phyloP scores from a whole-genome alignment of 768 basidiomycete species.

The Leccinellum rugosiceps region DNA sequence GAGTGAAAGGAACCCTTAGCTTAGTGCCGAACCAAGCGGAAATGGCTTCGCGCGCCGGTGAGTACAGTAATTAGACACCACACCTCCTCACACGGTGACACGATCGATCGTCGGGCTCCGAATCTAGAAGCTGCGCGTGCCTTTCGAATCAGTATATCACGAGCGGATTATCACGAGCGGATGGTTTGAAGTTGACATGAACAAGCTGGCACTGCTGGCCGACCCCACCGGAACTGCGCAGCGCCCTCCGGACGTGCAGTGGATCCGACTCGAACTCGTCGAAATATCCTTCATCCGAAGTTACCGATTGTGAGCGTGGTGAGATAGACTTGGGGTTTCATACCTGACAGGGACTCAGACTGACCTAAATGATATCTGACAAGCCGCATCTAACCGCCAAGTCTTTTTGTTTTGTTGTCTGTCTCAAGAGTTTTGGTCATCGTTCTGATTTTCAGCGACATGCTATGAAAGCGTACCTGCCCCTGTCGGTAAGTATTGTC shows the following conservation, averaged over 20 bases:
- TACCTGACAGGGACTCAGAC: neutral
- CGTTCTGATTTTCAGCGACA: no score
- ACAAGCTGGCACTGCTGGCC: neutral
- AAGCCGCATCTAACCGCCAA: neutral
- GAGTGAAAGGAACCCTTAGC: no score
- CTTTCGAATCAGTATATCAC: neutral
- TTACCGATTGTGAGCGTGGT: neutral
- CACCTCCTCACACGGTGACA: neutral
- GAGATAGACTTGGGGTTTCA: neutral
- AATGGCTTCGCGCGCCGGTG: neutral
- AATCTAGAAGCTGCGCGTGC: neutral
- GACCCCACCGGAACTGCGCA: neutral
- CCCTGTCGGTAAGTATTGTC: no score
- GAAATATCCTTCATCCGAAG: neutral
- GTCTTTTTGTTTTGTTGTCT: neutral
- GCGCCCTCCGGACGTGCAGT: neutral
- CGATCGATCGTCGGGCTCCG: neutral
- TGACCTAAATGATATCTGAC: neutral
- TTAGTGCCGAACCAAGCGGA: no score
- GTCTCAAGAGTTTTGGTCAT: neutral
- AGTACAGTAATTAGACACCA: neutral
- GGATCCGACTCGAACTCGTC: neutral
- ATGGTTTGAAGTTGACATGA: neutral
- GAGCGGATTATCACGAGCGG: neutral
- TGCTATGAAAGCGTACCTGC: no score